Evolutionary conservation across 768 basidiomycete genomes (phyloP).

Genomic region (Russula olivacea): DNA sequence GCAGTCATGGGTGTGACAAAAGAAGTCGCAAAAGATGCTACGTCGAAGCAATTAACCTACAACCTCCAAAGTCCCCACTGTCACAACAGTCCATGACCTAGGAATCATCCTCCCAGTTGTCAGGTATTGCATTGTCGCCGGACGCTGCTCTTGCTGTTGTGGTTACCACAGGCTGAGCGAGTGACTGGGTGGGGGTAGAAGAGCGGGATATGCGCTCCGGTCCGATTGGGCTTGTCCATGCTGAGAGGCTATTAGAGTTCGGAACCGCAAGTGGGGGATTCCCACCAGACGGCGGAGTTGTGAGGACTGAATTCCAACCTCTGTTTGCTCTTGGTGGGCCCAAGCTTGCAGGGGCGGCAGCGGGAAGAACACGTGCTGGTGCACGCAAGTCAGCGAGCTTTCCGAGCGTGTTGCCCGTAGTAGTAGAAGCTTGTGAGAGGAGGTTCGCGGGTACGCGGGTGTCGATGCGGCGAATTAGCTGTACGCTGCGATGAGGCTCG

Average conservation of each 20-base stretch:
- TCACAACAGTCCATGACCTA: constrained; percentile 24
- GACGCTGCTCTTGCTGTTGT: not conserved
- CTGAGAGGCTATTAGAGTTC: not conserved
- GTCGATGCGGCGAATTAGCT: constrained; percentile 76
- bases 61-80: not conserved
- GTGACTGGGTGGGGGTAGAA: constrained; percentile 15
- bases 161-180: not conserved
- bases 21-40: not conserved
- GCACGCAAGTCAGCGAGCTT: constrained; percentile 54
- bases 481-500: constrained; percentile 83
- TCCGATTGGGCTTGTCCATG: not conserved
- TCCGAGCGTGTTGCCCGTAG: constrained; percentile 42
- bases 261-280: constrained; percentile 9
- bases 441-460: constrained; percentile 70
- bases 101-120: constrained; percentile 52
- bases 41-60: not conserved
- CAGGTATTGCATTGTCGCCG: constrained; percentile 36
- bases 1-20: not conserved
- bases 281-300: constrained; percentile 21
- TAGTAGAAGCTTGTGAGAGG: constrained; percentile 40
- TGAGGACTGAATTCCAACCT: constrained; percentile 35
- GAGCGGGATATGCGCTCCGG: constrained; percentile 9
- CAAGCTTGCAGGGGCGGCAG: constrained; percentile 6
- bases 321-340: constrained; percentile 20
- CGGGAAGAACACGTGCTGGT: constrained; percentile 27